Evolutionary conservation across 2,329 filamentous ascomycete species (phyloP), one percentile per base, ranked within the genome.

Genomic region (Delphinella strobiligena): DNA sequence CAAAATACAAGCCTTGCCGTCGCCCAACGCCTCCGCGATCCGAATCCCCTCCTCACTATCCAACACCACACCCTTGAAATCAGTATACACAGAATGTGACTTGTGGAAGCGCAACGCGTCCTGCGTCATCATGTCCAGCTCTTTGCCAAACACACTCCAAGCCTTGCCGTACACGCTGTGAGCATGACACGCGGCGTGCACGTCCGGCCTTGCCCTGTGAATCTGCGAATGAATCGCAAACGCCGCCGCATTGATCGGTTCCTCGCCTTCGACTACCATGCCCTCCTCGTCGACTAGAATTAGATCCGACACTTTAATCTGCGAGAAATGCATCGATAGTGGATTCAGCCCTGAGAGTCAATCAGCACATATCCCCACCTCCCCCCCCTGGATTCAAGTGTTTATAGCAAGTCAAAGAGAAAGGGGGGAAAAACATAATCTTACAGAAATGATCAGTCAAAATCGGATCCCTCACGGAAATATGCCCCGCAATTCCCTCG

Each of bases 81-180:
- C 54, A 24, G 49, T 56, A 31, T 61, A 65, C 7, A 67, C 62
- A 34, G 55, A 54, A 45, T 65, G 61, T 42, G 48, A 47, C 37
- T 56, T 58, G 42, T 58, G 61, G 47, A 67, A 68, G 2, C 63
- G 50, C 35, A 66, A 47, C 29, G 58, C 58, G 42, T 69, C 67
- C 42, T 70, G 67, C 0, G 64, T 69, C 22, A 68, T 65, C 60
- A 65, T 64, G 33, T 68, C 63, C 8, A 68, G 50, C 41, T 61
- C 54, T 19, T 60, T 50, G 0, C 66, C 66, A 48, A 69, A 69
- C 1, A 60, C 62, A 14, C 57, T 61, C 38, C 60, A 70, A 0
- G 66, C 66, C 44, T 68, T 68, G 4, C 66, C 67, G 40, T 65
- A 60, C 1, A 64, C 60, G 22, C 54, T 61, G 43, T 68, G 66